These are phyloP conservation scores for Dioscorea dumetorum DNA, from an alignment of 106 monocot genomes.

Conservation along the genomic window DNA sequence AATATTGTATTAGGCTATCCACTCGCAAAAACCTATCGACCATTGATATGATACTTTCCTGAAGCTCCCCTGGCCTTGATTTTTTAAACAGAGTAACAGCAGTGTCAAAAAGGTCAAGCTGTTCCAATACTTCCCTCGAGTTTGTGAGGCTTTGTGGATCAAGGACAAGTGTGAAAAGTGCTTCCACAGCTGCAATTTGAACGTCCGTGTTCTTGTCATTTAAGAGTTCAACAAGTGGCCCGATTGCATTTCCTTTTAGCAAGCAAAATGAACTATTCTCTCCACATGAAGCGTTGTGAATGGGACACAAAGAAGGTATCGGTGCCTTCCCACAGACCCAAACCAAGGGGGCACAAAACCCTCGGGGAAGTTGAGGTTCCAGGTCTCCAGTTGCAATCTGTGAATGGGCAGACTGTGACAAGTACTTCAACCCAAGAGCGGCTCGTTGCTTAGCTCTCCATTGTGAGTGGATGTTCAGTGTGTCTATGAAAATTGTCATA, in stretches of 20 bases:
- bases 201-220: slow-evolving; percentile 28
- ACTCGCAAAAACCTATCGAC: slow-evolving; percentile 28
- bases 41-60: slow-evolving; percentile 31
- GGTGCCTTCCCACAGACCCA: slow-evolving; percentile 25
- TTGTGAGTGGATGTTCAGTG: slow-evolving; percentile 20
- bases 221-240: slow-evolving; percentile 34
- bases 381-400: background rate
- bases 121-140: slow-evolving; percentile 18
- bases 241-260: slow-evolving; percentile 31
- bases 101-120: slow-evolving; percentile 28
- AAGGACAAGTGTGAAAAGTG: slow-evolving; percentile 24
- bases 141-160: slow-evolving; percentile 22
- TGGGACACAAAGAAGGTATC: slow-evolving; percentile 14
- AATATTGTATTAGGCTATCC: slow-evolving; percentile 20
- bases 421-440: slow-evolving; percentile 34
- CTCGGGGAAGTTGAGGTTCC: slow-evolving; percentile 29
- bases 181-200: slow-evolving; percentile 45
- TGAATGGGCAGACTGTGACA: slow-evolving; percentile 25
- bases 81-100: slow-evolving; percentile 24
- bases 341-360: slow-evolving; percentile 25
- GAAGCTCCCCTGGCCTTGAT: slow-evolving; percentile 32
- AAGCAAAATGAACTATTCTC: slow-evolving; percentile 37
- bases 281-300: slow-evolving; percentile 24
- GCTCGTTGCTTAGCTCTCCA: slow-evolving; percentile 26
- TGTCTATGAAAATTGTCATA: slow-evolving; percentile 26